Base-by-base conservation (phyloP, 2,329 filamentous ascomycete species). In the Didymella sp. region DNA sequence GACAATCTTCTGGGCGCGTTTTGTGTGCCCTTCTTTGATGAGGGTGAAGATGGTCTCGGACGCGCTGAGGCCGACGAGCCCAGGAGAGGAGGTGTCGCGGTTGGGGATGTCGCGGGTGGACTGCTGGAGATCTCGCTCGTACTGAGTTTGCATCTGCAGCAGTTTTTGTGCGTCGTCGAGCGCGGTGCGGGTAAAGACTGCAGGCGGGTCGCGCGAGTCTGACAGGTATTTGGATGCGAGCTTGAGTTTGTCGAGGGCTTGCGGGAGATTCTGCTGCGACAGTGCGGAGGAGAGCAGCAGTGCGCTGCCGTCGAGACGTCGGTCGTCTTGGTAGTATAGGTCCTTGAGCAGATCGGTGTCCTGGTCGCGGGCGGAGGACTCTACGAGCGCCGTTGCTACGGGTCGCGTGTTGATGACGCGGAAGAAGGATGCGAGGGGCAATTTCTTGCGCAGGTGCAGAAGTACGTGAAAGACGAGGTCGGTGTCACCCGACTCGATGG, bases 301-400 rank as follows among this genome's bases (percentile, higher is more conserved):
- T 56, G 92, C 90, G 0, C 94, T 90, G 3, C 95, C 92, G 63
- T 98, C 95, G 5, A 92, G 81, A 3, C 93, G 87, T 5, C 94
- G 87, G 73, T 99, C 95, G 69, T 98, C 95, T 78, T 98, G 95
- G 74, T 99, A 99, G 79, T 95, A 99, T 3, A 99, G 81, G 72
- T 98, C 95, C 71, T 98, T 99, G 24, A 99, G 85, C 21, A 99
- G 77, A 51, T 90, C 87, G 0, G 85, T 84, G 67, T 96, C 92
- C 68, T 96, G 89, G 47, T 91, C 87, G 47, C 84, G 82, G 0
- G 95, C 94, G 0, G 89, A 89, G 1, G 92, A 85, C 76, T 99
- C 95, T 22, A 99, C 91, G 11, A 99, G 84, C 0, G 95, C 91
- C 2, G 91, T 92, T 4, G 95, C 95, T 24, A 91, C 84, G 0